Evolutionary conservation across 108 stramenopile species (phyloP).

Genomic region (Chaetoceros tenuissimus): DNA sequence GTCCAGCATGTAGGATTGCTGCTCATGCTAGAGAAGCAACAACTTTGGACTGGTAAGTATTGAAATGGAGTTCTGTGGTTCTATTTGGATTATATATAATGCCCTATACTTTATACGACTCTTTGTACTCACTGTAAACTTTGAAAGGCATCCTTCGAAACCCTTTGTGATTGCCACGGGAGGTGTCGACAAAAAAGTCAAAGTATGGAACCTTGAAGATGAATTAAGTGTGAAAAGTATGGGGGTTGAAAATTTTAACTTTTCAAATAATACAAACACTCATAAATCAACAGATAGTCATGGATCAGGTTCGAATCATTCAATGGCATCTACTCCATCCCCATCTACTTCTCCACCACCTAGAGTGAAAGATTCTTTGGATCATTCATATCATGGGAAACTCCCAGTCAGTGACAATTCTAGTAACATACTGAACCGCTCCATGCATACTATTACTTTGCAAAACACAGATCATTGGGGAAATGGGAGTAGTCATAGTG

Average conservation of each 20-base stretch:
- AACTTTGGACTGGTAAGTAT: slow-evolving; percentile 50
- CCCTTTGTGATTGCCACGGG: slow-evolving; percentile 68
- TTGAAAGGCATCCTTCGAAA: slow-evolving; percentile 41
- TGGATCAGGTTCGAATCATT: slow-evolving; percentile 25
- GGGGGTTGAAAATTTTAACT: slow-evolving; percentile 7
- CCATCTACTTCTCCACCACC: not conserved
- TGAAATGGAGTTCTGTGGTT: not conserved
- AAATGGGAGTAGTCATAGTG: not conserved
- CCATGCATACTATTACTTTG: not conserved
- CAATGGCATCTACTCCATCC: not conserved
- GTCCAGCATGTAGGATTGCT: slow-evolving; percentile 45
- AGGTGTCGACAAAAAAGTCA: slow-evolving; percentile 71
- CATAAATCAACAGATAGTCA: slow-evolving; percentile 38
- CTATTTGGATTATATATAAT: not conserved
- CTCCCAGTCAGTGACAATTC: not conserved
- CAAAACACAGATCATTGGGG: not conserved
- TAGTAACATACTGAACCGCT: not conserved
- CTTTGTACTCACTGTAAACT: too few relatives aligned
- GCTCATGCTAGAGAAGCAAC: slow-evolving; percentile 80
- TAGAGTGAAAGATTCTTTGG: slow-evolving; percentile 5
- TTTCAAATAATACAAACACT: slow-evolving; percentile 30
- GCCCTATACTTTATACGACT: not conserved
- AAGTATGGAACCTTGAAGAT: slow-evolving; percentile 38
- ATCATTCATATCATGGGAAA: slow-evolving; percentile 1
- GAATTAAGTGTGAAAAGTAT: slow-evolving; percentile 15